phyloP scores from a whole-genome alignment of 164 flowering plant genomes.

The Annona squamosa region DNA sequence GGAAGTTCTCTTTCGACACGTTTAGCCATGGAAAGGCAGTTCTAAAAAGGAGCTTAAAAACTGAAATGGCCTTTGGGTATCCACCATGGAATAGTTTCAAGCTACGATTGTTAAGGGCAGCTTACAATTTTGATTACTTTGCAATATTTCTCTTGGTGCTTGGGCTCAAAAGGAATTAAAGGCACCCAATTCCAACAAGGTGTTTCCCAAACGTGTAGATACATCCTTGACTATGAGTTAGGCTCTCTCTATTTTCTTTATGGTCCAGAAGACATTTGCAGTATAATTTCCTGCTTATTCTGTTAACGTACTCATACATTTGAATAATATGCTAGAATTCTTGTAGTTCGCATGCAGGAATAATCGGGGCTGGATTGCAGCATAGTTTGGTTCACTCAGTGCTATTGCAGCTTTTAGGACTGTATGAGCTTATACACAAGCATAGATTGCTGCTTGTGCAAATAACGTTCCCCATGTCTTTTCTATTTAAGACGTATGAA shows the following conservation, averaged over 20 bases:
- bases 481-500: no score
- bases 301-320: no score
- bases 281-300: no score
- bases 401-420: no score
- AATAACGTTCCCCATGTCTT: no score
- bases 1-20: slow-evolving; percentile 82
- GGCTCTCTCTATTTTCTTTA: background rate
- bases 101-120: slow-evolving; percentile 41
- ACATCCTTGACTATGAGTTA: background rate
- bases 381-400: no score
- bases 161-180: slow-evolving; percentile 37
- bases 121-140: slow-evolving; percentile 41
- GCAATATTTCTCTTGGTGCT: slow-evolving; percentile 37
- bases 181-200: background rate
- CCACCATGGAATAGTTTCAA: slow-evolving; percentile 84
- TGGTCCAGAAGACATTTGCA: background rate
- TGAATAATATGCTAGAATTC: no score
- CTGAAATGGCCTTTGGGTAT: slow-evolving; percentile 56
- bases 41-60: slow-evolving; percentile 34
- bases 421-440: no score
- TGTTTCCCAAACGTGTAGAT: background rate
- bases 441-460: no score
- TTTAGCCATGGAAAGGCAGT: slow-evolving; percentile 88
- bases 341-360: no score
- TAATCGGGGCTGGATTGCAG: no score